A percentile compares a stretch with the other conserved stretches of the same genome.
These are phyloP conservation scores for Akanthomyces muscarius DNA, from an alignment of 2,329 filamentous ascomycete genomes.

Conservation along the genomic window DNA sequence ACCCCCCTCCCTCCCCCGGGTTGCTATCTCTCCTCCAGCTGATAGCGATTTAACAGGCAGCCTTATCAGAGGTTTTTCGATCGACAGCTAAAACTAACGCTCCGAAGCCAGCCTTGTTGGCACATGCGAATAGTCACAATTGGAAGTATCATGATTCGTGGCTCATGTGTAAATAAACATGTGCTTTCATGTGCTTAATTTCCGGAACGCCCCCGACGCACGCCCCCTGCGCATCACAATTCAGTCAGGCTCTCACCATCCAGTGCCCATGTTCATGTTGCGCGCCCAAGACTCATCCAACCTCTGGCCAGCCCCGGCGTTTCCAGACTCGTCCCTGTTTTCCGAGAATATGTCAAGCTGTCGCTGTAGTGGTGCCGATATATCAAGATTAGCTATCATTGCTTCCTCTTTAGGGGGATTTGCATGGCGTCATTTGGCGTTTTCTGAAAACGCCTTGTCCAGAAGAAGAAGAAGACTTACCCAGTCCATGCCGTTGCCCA, in stretches of 20 bases:
- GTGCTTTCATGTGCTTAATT: not conserved
- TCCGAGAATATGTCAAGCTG: slow-evolving; percentile 5
- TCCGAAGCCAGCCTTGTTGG: not conserved
- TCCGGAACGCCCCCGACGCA: not conserved
- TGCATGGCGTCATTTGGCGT: not conserved
- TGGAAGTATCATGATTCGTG: not conserved
- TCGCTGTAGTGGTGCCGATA: not conserved
- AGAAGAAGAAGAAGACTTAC: slow-evolving; percentile 24
- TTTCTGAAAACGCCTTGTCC: not conserved
- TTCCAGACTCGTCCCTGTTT: not conserved
- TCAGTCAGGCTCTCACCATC: slow-evolving; percentile 1
- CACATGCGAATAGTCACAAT: not conserved
- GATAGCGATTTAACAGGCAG: not conserved
- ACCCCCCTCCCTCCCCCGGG: not conserved
- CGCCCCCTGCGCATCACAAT: not conserved
- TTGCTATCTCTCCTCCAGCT: not conserved
- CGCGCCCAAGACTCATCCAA: not conserved
- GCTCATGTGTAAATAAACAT: not conserved
- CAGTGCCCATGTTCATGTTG: slow-evolving; percentile 7
- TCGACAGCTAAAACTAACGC: not conserved
- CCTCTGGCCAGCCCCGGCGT: not conserved
- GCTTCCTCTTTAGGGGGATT: not conserved
- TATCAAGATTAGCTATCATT: not conserved
- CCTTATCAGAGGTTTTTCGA: not conserved
- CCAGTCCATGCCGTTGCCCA: slow-evolving; percentile 36